Evolutionary conservation across 2,329 filamentous ascomycete genomes (phyloP), one percentile per base, ranked within the genome.

Genomic region (Pseudogymnoascus sp.): DNA sequence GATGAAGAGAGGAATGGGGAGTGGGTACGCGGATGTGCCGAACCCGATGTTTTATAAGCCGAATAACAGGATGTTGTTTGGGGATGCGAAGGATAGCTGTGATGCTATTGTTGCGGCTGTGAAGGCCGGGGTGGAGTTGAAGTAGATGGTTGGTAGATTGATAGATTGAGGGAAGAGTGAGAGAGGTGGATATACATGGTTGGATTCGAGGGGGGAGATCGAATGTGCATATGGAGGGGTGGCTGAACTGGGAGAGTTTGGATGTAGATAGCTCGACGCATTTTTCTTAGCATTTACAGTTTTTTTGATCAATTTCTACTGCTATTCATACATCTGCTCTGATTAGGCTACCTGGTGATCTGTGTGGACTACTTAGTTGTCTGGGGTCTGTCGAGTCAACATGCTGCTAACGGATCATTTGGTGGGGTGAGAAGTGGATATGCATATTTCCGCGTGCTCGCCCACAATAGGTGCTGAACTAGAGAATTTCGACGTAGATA

Each of bases 31-130:
- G 18, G 91, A 96, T 75, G 90, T 96, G 8, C 89, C 88, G 9
- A 96, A 96, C 72, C 91, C 92, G 0, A 92, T 96, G 90, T 94
- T 95, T 75, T 94, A 87, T 75, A 93, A 92, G 88, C 87, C 89
- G 3, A 88, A 88, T 60, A 92, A 91, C 1, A 89, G 88, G 77
- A 96, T 96, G 92, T 74, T 96, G 63, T 96, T 96, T 75, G 91
- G 92, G 27, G 92, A 96, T 76, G 92, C 92, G 18, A 93, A 90
- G 77, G 82, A 84, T 64, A 89, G 87, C 63, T 93, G 89, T 71
- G 90, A 94, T 78, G 89, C 86, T 88, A 70, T 55, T 33, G 29
- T 33, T 21, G 48, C 48, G 48, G 48, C 48, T 55, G 48, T 55
- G 10, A 55, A 55, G 48, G 48, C 48, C 2, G 48, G 48, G 10